phyloP scores from a whole-genome alignment of 306 rosid genomes.

The Clitoria ternatea region DNA sequence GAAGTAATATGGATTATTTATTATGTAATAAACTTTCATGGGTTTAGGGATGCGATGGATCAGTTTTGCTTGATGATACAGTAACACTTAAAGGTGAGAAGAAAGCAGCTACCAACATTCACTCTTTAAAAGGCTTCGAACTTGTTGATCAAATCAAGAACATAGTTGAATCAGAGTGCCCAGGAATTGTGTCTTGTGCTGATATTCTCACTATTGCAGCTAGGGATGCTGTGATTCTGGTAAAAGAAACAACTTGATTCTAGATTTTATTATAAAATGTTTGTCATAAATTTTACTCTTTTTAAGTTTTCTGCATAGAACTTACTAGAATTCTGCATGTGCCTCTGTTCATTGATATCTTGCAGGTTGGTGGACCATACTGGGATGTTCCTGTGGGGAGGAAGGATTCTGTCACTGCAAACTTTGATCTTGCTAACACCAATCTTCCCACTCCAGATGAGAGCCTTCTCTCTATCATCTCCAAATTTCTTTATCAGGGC shows the following conservation, averaged over 20 bases:
- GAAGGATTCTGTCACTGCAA: constrained; percentile 76
- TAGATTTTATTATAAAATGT: not conserved
- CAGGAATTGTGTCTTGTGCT: constrained; percentile 85
- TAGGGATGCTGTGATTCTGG: constrained; percentile 94
- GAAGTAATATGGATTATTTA: too few species aligned
- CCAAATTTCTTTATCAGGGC: constrained; percentile 84
- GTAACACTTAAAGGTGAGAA: constrained; percentile 78
- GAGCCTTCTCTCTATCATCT: constrained; percentile 47
- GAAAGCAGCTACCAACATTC: constrained; percentile 53
- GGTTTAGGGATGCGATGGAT: constrained; percentile 89
- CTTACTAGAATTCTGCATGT: not conserved
- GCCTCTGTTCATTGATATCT: not conserved
- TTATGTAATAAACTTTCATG: too few species aligned
- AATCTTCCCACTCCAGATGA: constrained; percentile 67
- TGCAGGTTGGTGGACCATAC: constrained; percentile 93
- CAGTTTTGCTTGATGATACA: constrained; percentile 80
- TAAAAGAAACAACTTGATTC: constrained; percentile 16
- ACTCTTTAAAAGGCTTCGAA: constrained; percentile 65
- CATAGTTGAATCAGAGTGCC: constrained; percentile 84
- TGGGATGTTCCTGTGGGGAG: constrained; percentile 98
- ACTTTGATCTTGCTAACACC: constrained; percentile 50
- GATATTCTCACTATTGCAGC: constrained; percentile 97
- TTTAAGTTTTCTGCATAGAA: not conserved
- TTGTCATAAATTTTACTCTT: not conserved
- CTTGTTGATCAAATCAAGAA: constrained; percentile 74